Evolutionary conservation across 139 green algal genomes (phyloP).

Genomic region (Chlorella sp.): DNA sequence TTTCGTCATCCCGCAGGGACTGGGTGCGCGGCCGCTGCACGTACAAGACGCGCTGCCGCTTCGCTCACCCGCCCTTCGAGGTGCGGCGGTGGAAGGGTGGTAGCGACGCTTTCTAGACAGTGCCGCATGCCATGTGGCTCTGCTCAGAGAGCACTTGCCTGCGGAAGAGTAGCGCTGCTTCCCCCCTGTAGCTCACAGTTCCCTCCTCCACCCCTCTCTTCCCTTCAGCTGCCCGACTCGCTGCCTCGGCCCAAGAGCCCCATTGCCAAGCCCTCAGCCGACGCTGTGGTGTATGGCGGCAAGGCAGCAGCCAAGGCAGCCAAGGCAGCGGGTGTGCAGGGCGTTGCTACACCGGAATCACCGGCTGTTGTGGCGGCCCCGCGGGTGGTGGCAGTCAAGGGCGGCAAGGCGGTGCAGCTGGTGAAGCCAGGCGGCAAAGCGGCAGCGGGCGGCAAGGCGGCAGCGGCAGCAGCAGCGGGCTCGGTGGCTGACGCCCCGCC

Average conservation of each 20-base stretch:
- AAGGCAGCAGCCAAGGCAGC: background rate
- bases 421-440: conserved; percentile 21
- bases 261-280: conserved; percentile 45
- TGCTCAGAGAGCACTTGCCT: no score
- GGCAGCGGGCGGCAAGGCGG: background rate
- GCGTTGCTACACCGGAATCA: background rate
- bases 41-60: conserved; percentile 51
- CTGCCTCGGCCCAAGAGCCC: conserved; percentile 48
- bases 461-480: background rate
- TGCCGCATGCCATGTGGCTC: no score
- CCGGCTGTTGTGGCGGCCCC: background rate
- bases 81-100: no score
- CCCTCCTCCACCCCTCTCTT: background rate
- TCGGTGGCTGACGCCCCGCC: background rate
- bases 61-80: conserved; percentile 57
- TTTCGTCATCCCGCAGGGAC: conserved; percentile 34
- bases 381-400: conserved; percentile 7
- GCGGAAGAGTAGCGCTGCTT: no score
- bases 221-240: conserved; percentile 38
- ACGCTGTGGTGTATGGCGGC: conserved; percentile 31
- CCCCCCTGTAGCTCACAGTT: no score
- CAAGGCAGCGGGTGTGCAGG: conserved; percentile 9
- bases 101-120: no score
- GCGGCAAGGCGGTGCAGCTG: conserved; percentile 23
- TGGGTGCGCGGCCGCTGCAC: conserved; percentile 62